phyloP scores from a whole-genome alignment of 2,329 filamentous ascomycete genomes.

The Biscogniauxia marginata region DNA sequence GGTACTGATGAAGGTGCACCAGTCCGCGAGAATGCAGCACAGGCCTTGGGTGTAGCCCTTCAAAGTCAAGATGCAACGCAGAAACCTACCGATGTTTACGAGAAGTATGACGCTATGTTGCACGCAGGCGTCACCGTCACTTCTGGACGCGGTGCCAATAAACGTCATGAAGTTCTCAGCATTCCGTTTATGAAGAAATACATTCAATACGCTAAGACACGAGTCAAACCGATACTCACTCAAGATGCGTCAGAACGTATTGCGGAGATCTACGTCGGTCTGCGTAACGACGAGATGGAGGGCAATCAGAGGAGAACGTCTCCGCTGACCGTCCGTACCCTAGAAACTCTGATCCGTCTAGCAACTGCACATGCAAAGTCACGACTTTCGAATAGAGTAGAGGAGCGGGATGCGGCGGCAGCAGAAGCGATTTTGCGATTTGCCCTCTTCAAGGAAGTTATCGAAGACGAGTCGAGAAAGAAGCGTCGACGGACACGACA shows the following conservation, averaged over 20 bases:
- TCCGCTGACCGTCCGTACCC: constrained; percentile 92
- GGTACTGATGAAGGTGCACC: constrained; percentile 93
- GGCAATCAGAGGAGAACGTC: constrained; percentile 91
- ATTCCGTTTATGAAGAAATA: constrained; percentile 99
- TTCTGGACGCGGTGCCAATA: constrained; percentile 69
- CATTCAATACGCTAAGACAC: constrained; percentile 93
- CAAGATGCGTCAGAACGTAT: constrained; percentile 92
- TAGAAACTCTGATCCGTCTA: constrained; percentile 97
- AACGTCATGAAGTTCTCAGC: constrained; percentile 83
- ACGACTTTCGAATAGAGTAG: constrained; percentile 81
- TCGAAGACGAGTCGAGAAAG: constrained; percentile 76
- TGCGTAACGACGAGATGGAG: constrained; percentile 94
- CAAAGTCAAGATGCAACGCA: constrained; percentile 73
- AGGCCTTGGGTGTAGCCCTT: constrained; percentile 83
- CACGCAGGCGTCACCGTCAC: constrained; percentile 85
- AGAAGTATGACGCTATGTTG: constrained; percentile 95
- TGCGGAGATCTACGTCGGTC: constrained; percentile 82
- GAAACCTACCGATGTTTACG: constrained; percentile 81
- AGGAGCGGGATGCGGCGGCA: constrained; percentile 82
- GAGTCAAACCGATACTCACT: constrained; percentile 86
- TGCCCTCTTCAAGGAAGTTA: constrained; percentile 94
- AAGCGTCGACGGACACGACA: constrained; percentile 72
- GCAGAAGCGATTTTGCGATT: constrained; percentile 91
- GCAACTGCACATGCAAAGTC: constrained; percentile 95
- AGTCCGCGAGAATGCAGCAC: constrained; percentile 81